Evolutionary conservation across 2,329 filamentous ascomycete species (phyloP).

Genomic region (Tolypocladium ovalisporum): DNA sequence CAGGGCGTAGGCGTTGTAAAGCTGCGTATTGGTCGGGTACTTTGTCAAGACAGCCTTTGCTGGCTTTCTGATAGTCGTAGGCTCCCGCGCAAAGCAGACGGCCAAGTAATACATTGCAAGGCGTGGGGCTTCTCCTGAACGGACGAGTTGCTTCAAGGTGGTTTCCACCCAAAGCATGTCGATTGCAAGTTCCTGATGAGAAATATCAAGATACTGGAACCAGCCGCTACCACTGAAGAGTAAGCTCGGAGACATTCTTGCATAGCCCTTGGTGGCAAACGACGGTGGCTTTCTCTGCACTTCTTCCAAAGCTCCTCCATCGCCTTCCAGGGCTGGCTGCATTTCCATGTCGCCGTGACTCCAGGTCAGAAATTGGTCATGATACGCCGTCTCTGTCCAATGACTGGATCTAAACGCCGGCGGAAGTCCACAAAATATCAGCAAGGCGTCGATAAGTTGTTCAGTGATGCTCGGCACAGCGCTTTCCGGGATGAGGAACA

Average conservation of each 20-base stretch:
- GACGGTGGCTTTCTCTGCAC: constrained; percentile 12
- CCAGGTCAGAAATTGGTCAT: constrained; percentile 18
- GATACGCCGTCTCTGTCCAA: constrained; percentile 18
- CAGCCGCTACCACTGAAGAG: constrained; percentile 37
- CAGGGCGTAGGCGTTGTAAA: constrained; percentile 74
- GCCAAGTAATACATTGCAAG: constrained; percentile 63
- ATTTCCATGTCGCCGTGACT: constrained; percentile 1
- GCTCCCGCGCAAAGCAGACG: constrained; percentile 48
- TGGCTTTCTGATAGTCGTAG: constrained; percentile 49
- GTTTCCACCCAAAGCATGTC: constrained; percentile 38
- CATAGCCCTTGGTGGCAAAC: constrained; percentile 18
- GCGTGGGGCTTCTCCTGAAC: constrained; percentile 17
- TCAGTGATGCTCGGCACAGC: constrained; percentile 23
- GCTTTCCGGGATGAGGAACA: constrained; percentile 39
- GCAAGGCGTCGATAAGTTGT: constrained; percentile 56
- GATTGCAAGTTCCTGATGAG: constrained; percentile 10
- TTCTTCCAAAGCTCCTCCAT: constrained; percentile 9
- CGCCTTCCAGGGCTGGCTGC: neutral
- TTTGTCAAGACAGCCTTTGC: constrained; percentile 66
- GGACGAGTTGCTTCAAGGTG: constrained; percentile 47
- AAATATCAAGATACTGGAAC: constrained; percentile 31
- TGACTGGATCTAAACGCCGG: constrained; percentile 22
- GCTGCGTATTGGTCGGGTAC: constrained; percentile 47
- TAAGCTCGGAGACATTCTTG: constrained; percentile 33
- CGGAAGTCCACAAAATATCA: constrained; percentile 58